Evolutionary conservation across 441 rosid species (phyloP).

Genomic region (Hura crepitans): DNA sequence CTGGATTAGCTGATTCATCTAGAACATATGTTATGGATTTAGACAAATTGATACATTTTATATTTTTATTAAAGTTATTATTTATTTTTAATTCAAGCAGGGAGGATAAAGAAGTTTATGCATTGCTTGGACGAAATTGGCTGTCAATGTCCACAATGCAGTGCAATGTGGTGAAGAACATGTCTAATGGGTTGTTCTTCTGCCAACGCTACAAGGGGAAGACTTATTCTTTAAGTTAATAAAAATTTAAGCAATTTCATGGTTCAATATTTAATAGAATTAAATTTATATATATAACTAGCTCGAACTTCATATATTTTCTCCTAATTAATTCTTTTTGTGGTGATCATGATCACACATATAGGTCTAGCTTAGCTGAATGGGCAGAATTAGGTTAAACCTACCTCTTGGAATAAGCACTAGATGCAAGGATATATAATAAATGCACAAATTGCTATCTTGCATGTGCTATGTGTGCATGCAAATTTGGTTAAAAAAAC

Average conservation of each 20-base stretch:
- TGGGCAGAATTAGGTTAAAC: constrained; percentile 15
- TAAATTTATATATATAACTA: constrained; percentile 3
- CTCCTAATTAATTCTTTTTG: neutral
- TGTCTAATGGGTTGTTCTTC: constrained; percentile 16
- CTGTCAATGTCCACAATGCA: constrained; percentile 10
- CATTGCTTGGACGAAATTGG: constrained; percentile 16
- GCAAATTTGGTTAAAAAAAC: neutral
- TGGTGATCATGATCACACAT: constrained; percentile 16
- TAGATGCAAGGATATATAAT: neutral
- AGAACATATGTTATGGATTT: neutral
- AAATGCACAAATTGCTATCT: constrained; percentile 19
- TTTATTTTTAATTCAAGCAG: neutral
- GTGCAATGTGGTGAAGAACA: constrained; percentile 18
- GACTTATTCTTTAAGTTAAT: constrained; percentile 11
- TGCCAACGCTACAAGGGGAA: constrained; percentile 17
- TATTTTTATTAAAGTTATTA: neutral
- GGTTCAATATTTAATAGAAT: neutral
- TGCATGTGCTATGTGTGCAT: constrained; percentile 14
- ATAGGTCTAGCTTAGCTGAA: neutral
- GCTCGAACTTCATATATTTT: neutral
- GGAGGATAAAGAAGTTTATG: neutral
- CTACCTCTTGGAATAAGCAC: constrained; percentile 15
- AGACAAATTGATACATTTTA: neutral
- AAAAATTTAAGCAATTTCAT: neutral
- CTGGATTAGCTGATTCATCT: neutral